Conservation (phyloP, 2,329 filamentous ascomycete species). For the Arthrobotrys iridis region DNA sequence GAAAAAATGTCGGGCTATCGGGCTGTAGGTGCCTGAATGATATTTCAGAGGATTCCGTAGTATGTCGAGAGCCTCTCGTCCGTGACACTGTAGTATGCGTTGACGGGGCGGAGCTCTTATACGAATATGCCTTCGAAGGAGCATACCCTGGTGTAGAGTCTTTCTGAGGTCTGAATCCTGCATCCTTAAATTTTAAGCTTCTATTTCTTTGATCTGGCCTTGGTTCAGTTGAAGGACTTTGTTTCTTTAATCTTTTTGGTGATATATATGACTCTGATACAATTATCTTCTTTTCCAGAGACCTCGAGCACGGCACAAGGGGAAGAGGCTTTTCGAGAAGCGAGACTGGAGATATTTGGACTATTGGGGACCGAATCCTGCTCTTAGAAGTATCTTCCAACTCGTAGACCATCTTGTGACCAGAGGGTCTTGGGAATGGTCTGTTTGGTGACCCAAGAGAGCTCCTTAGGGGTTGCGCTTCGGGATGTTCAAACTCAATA, state of each 20-base stretch:
- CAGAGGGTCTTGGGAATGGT: background rate
- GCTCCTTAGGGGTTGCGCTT: background rate
- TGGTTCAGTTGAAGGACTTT: background rate
- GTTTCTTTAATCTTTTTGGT: background rate
- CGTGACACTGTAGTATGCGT: background rate
- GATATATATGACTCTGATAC: slow-evolving; percentile 1
- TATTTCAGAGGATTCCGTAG: background rate
- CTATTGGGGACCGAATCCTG: slow-evolving; percentile 1
- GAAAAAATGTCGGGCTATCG: background rate
- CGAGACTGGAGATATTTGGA: slow-evolving; percentile 11
- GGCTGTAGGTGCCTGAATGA: slow-evolving; percentile 12
- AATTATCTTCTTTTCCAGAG: slow-evolving; percentile 26
- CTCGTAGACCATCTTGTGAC: slow-evolving; percentile 16
- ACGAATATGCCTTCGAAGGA: background rate
- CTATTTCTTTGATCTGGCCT: background rate
- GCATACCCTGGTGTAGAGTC: background rate
- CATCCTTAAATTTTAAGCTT: too few species aligned
- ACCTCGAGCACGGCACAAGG: slow-evolving; percentile 24
- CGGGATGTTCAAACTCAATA: slow-evolving; percentile 31
- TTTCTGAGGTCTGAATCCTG: background rate
- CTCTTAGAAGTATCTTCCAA: slow-evolving; percentile 39
- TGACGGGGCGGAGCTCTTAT: background rate
- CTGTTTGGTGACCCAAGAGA: background rate
- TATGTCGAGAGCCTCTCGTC: background rate
- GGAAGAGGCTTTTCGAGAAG: slow-evolving; percentile 39